Evolutionary conservation across 352 stramenopile species (phyloP).

Genomic region (Globisporangium yorkense): DNA sequence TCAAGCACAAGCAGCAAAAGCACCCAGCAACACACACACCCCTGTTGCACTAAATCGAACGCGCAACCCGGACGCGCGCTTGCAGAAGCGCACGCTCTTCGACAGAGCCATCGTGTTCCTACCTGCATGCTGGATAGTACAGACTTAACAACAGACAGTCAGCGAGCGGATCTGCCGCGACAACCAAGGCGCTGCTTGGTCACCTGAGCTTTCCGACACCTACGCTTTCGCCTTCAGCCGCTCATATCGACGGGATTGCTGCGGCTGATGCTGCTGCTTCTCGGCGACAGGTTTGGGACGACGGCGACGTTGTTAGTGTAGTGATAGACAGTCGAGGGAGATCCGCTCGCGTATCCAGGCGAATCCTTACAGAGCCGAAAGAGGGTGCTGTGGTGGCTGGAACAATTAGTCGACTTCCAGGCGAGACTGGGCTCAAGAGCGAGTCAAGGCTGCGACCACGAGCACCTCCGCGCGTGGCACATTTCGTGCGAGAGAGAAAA

Average conservation of each 20-base stretch:
- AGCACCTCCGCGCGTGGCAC: neutral
- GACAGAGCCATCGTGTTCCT: neutral
- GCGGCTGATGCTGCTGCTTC: neutral
- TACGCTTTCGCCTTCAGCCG: neutral
- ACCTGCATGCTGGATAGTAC: neutral
- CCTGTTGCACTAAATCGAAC: neutral
- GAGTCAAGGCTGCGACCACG: neutral
- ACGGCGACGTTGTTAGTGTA: neutral
- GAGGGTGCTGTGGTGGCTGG: too few species aligned
- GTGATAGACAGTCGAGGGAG: neutral
- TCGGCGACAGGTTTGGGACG: too few species aligned
- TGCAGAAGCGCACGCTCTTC: too few species aligned
- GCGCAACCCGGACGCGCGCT: neutral
- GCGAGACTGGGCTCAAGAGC: neutral
- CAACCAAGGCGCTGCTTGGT: neutral
- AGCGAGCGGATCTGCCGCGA: neutral
- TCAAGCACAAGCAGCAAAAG: neutral
- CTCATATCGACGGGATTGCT: neutral
- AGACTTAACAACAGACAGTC: neutral
- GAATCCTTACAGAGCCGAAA: neutral
- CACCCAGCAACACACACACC: neutral
- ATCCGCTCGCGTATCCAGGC: neutral
- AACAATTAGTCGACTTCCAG: neutral
- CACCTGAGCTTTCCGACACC: neutral
- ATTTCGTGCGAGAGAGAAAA: neutral